phyloP scores from a whole-genome alignment of 2,329 filamentous ascomycete genomes.

The Chalaropsis ovoidea region DNA sequence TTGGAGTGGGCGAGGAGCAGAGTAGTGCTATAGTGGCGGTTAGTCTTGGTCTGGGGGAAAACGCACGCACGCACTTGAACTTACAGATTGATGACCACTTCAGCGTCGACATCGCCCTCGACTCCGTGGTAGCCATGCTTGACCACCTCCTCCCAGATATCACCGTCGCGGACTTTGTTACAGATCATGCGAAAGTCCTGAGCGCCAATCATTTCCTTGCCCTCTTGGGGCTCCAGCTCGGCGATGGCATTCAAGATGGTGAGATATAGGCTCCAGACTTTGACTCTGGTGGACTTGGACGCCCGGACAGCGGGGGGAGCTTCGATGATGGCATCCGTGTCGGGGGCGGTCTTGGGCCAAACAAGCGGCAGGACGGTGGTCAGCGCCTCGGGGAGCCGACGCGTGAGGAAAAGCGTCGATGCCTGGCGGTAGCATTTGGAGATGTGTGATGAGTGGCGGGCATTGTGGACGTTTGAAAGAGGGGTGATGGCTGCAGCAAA shows the following conservation, averaged over 20 bases:
- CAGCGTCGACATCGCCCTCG: slow-evolving; percentile 84
- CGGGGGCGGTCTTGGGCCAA: slow-evolving; percentile 44
- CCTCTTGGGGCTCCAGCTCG: slow-evolving; percentile 81
- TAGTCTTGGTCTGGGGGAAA: not conserved
- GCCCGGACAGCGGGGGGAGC: slow-evolving; percentile 68
- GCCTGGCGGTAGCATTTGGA: slow-evolving; percentile 92
- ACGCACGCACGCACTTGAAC: slow-evolving; percentile 29
- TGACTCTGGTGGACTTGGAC: slow-evolving; percentile 73
- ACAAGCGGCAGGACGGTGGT: slow-evolving; percentile 78
- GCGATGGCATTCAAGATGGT: slow-evolving; percentile 85
- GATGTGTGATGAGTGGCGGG: slow-evolving; percentile 60
- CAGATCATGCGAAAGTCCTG: slow-evolving; percentile 76
- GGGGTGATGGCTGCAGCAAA: slow-evolving; percentile 60
- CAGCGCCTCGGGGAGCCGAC: slow-evolving; percentile 79
- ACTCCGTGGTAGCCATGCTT: slow-evolving; percentile 75
- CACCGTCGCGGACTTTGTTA: slow-evolving; percentile 74
- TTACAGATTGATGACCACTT: slow-evolving; percentile 83
- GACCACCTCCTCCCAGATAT: slow-evolving; percentile 90
- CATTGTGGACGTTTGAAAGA: slow-evolving; percentile 46
- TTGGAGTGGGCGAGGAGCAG: slow-evolving; percentile 82
- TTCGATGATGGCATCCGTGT: slow-evolving; percentile 39
- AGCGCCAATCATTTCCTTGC: slow-evolving; percentile 76
- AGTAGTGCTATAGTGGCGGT: slow-evolving; percentile 54
- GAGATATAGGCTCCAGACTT: slow-evolving; percentile 95
- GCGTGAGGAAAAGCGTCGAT: slow-evolving; percentile 87